Percentiles rank a stretch among this genome's conserved stretches.
Conservation (phyloP, 2,329 filamentous ascomycete species). For the Xylariaceae sp. region DNA sequence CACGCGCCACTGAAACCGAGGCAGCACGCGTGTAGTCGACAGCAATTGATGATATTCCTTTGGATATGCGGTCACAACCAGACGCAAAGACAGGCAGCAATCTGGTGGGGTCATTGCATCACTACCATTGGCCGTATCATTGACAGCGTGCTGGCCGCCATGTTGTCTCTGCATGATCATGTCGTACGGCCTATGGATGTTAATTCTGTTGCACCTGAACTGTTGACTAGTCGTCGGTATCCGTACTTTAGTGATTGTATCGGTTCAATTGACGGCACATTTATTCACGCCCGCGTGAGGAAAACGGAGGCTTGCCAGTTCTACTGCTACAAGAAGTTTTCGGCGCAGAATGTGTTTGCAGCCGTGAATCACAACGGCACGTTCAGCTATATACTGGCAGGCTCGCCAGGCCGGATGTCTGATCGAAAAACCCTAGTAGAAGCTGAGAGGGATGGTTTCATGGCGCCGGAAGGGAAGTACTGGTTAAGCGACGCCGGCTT, state of each 20-base stretch:
- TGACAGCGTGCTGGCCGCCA: background rate
- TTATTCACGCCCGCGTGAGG: background rate
- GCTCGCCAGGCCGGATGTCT: background rate
- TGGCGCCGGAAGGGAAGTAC: background rate
- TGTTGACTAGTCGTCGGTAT: background rate
- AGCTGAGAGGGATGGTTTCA: background rate
- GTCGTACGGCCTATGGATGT: background rate
- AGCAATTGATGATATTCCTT: too few relatives aligned
- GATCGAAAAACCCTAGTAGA: background rate
- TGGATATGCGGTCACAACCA: too few relatives aligned
- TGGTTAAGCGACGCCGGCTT: background rate
- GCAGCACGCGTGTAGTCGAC: too few relatives aligned
- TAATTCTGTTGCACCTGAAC: background rate
- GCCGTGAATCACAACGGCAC: background rate
- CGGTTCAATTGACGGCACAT: background rate
- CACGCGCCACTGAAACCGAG: too few relatives aligned
- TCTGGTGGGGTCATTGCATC: too few relatives aligned
- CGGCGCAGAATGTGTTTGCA: background rate
- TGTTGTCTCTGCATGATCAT: background rate
- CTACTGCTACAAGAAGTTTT: background rate
- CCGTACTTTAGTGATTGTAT: background rate
- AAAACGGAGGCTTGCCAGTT: background rate
- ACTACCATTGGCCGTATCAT: background rate
- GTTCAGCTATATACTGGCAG: background rate
- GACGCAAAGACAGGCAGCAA: too few relatives aligned